Conservation (phyloP, 345 rosid genomes). For the Gossypium thurberi region DNA sequence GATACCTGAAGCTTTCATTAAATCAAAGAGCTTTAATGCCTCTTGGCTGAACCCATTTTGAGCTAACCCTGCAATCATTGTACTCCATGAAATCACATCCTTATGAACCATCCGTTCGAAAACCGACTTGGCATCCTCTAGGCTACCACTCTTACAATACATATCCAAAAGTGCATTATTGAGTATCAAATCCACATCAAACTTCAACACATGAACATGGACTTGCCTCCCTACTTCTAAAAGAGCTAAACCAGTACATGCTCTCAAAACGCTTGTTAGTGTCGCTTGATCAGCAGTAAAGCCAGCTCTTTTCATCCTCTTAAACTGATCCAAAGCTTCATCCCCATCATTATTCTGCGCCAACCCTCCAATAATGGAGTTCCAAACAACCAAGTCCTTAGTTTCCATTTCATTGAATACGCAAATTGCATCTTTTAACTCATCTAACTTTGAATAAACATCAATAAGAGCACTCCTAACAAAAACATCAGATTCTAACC, state of each 20-base stretch:
- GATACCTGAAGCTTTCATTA: conserved; percentile 38
- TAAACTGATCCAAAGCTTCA: conserved; percentile 41
- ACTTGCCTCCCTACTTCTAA: conserved; percentile 53
- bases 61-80: conserved; percentile 60
- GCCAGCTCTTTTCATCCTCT: conserved; percentile 45
- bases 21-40: conserved; percentile 44
- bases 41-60: conserved; percentile 56
- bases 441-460: conserved; percentile 43
- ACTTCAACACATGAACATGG: conserved; percentile 54
- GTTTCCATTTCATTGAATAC: conserved; percentile 47
- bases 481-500: conserved; percentile 44
- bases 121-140: conserved; percentile 43
- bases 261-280: conserved; percentile 48
- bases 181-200: conserved; percentile 44
- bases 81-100: conserved; percentile 64
- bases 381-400: conserved; percentile 56
- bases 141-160: conserved; percentile 54
- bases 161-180: conserved; percentile 55
- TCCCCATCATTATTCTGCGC: conserved; percentile 50
- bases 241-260: conserved; percentile 43
- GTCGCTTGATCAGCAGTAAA: conserved; percentile 39
- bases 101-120: conserved; percentile 33
- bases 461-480: conserved; percentile 59
- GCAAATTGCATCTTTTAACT: conserved; percentile 21
- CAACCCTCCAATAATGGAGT: conserved; percentile 50